Percentiles rank a stretch among this genome's conserved stretches.
Evolutionary conservation across 345 rosid genomes (phyloP).

Genomic region (Linum trigynum): DNA sequence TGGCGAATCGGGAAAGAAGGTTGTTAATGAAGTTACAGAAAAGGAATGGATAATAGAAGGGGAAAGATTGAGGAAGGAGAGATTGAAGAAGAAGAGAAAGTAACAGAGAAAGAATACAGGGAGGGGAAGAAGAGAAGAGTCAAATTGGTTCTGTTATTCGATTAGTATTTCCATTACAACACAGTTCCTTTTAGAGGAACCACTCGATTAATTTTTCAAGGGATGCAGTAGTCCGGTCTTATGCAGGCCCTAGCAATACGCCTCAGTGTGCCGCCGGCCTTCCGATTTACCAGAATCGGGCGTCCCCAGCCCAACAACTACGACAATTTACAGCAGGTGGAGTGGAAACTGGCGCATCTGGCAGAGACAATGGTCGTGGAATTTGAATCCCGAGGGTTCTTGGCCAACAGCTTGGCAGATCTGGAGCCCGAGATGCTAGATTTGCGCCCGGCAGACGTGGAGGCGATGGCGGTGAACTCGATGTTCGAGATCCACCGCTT

Average conservation of each 20-base stretch:
- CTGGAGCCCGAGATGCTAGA: slow-evolving; percentile 66
- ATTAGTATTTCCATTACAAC: too few relatives aligned
- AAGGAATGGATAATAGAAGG: too few relatives aligned
- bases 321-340: slow-evolving; percentile 62
- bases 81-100: too few relatives aligned
- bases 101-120: too few relatives aligned
- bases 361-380: slow-evolving; percentile 58
- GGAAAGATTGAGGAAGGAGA: too few relatives aligned
- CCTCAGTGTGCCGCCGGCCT: slow-evolving; percentile 67
- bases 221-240: slow-evolving; percentile 84
- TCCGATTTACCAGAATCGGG: slow-evolving; percentile 74
- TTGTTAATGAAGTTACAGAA: too few relatives aligned
- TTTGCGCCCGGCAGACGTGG: slow-evolving; percentile 43
- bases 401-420: slow-evolving; percentile 67
- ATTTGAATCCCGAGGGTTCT: slow-evolving; percentile 73
- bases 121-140: too few relatives aligned
- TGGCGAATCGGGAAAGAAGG: slow-evolving; percentile 2
- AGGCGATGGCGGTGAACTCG: slow-evolving; percentile 74
- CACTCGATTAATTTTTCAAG: slow-evolving; percentile 70
- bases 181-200: not conserved
- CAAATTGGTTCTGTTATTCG: too few relatives aligned
- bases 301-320: slow-evolving; percentile 56
- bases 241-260: slow-evolving; percentile 74
- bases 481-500: slow-evolving; percentile 69
- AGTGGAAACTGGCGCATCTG: slow-evolving; percentile 61